Percentiles rank a stretch among this genome's conserved stretches.
Conservation (phyloP, 345 rosid genomes). For the Eutrema japonicum region DNA sequence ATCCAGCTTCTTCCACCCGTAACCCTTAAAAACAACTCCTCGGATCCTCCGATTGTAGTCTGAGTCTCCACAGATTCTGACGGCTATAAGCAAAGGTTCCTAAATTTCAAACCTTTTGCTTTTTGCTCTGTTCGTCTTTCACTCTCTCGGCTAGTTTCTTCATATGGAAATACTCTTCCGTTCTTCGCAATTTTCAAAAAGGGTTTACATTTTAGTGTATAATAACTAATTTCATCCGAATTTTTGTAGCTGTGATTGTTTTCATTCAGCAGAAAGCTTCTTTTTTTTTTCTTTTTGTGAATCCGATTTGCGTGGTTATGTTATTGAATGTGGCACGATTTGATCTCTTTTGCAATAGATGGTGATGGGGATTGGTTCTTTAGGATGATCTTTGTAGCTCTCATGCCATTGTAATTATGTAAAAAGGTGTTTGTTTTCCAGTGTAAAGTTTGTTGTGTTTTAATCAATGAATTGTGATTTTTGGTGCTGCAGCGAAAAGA, state of each 20-base stretch:
- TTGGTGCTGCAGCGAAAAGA: background rate
- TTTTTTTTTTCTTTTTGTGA: background rate
- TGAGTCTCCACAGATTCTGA: conserved; percentile 44
- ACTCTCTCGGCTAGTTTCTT: conserved; percentile 15
- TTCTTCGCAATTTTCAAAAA: background rate
- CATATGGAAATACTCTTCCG: background rate
- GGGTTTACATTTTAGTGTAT: background rate
- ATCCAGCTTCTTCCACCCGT: conserved; percentile 45
- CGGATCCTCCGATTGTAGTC: conserved; percentile 72
- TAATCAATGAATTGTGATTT: conserved; percentile 38
- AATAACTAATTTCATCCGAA: background rate
- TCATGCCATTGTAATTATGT: conserved; percentile 18
- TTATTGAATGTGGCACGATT: conserved; percentile 17
- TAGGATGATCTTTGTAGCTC: conserved; percentile 3
- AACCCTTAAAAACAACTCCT: conserved; percentile 39
- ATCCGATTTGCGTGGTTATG: conserved; percentile 5
- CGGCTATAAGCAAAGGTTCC: conserved; percentile 30
- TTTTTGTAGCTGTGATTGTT: background rate
- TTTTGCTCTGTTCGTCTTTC: conserved; percentile 3
- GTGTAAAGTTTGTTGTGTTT: conserved; percentile 27
- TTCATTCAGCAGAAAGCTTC: background rate
- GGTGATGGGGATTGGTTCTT: background rate
- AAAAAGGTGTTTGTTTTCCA: background rate
- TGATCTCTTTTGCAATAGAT: conserved; percentile 26
- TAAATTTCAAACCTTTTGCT: conserved; percentile 10